These are phyloP conservation scores for Erodium moschatum DNA, from an alignment of 441 rosid genomes.

Conservation along the genomic window DNA sequence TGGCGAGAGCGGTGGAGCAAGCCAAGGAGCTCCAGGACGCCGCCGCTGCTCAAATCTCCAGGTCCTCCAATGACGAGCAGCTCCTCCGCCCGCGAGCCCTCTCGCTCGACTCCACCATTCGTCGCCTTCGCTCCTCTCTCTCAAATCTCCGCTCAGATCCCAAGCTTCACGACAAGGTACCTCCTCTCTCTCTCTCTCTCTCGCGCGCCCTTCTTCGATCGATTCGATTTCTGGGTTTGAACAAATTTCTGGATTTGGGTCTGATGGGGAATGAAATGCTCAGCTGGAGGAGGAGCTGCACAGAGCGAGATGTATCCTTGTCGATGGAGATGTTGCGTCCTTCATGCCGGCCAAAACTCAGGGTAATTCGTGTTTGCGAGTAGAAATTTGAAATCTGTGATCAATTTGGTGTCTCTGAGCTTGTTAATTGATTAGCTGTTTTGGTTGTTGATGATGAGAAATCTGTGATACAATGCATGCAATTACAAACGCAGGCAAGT, in stretches of 20 bases:
- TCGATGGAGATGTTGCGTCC: constrained; percentile 73
- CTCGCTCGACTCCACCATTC: constrained; percentile 66
- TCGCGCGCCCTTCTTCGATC: constrained; percentile 12
- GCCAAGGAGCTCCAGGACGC: constrained; percentile 76
- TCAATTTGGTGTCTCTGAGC: neutral
- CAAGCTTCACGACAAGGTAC: constrained; percentile 54
- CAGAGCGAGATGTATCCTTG: constrained; percentile 51
- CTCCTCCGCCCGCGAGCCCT: constrained; percentile 60
- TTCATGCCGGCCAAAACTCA: constrained; percentile 68
- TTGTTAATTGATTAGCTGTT: constrained; percentile 2
- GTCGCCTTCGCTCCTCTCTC: constrained; percentile 48
- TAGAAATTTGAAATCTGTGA: neutral
- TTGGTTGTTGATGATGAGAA: too few relatives aligned
- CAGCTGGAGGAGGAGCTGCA: constrained; percentile 84
- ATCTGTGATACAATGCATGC: neutral
- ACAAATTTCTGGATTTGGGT: neutral
- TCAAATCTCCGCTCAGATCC: constrained; percentile 44
- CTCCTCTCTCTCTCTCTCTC: neutral
- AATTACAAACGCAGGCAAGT: constrained; percentile 39
- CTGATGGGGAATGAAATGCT: neutral
- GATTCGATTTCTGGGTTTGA: neutral
- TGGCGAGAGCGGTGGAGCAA: constrained; percentile 48
- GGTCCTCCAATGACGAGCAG: constrained; percentile 51
- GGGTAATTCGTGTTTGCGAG: constrained; percentile 30
- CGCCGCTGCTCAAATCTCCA: constrained; percentile 49